These are phyloP conservation scores for Aspergillus haitiensis DNA, from an alignment of 495 filamentous ascomycete genomes.

Conservation along the genomic window DNA sequence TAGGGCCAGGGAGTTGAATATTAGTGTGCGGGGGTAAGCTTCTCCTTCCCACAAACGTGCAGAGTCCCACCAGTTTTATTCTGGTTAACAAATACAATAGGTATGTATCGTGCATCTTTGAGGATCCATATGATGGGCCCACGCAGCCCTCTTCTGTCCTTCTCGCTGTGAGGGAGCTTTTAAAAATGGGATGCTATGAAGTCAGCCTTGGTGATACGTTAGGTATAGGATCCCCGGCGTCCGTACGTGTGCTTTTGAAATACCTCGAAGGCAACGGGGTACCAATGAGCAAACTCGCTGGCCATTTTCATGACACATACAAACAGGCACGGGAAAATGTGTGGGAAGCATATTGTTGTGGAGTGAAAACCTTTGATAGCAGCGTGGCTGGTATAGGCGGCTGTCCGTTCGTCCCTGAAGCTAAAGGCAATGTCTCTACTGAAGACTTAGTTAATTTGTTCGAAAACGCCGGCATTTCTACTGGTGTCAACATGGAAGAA, in stretches of 20 bases:
- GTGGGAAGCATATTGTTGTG: conserved; percentile 42
- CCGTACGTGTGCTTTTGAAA: conserved; percentile 30
- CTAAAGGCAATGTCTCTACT: conserved; percentile 46
- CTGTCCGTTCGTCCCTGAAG: conserved; percentile 49
- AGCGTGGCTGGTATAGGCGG: conserved; percentile 49
- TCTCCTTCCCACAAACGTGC: background rate
- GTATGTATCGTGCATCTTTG: conserved; percentile 48
- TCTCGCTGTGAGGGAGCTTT: conserved; percentile 31
- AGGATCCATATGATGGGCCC: conserved; percentile 39
- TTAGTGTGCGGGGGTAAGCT: conserved; percentile 42
- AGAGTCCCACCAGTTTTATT: background rate
- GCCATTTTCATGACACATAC: conserved; percentile 52
- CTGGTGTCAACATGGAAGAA: conserved; percentile 38
- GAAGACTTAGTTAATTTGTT: conserved; percentile 48
- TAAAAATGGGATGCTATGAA: conserved; percentile 46
- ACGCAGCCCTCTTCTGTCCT: conserved; percentile 34
- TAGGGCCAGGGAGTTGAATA: conserved; percentile 20
- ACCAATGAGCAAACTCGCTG: conserved; percentile 34
- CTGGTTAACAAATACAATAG: too few species aligned
- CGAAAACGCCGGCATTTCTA: conserved; percentile 38
- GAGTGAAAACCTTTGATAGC: conserved; percentile 45
- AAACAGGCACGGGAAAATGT: conserved; percentile 47
- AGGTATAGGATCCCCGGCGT: conserved; percentile 38
- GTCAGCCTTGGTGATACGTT: conserved; percentile 48
- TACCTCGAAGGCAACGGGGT: conserved; percentile 31